Conservation (phyloP, 768 basidiomycete genomes). For the Auricularia heimuer region DNA sequence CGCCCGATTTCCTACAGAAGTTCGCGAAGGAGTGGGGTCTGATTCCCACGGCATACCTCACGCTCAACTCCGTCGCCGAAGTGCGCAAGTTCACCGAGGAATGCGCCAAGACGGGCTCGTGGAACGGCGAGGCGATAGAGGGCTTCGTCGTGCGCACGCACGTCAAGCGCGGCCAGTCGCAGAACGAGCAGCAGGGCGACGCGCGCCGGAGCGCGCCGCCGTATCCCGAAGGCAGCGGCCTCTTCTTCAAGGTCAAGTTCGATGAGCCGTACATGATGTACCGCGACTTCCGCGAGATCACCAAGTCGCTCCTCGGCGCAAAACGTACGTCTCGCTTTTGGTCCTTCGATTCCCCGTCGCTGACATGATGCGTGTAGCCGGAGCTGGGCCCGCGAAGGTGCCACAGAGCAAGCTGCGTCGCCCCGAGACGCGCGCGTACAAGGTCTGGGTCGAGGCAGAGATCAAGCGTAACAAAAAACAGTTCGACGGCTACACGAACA, state of each 20-base stretch:
- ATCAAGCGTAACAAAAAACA: slow-evolving; percentile 48
- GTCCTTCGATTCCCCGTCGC: too few relatives aligned
- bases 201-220: slow-evolving; percentile 32
- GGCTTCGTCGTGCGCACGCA: slow-evolving; percentile 88
- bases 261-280: slow-evolving; percentile 99
- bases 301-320: slow-evolving; percentile 53
- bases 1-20: slow-evolving; percentile 53
- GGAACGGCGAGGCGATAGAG: slow-evolving; percentile 80
- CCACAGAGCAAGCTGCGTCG: slow-evolving; percentile 62
- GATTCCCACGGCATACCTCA: slow-evolving; percentile 58
- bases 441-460: slow-evolving; percentile 73
- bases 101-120: slow-evolving; percentile 56
- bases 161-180: slow-evolving; percentile 34
- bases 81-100: slow-evolving; percentile 66
- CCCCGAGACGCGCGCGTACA: slow-evolving; percentile 69
- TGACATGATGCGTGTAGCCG: too few relatives aligned
- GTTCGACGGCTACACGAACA: slow-evolving; percentile 57
- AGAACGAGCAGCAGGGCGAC: slow-evolving; percentile 22
- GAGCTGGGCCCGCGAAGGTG: slow-evolving; percentile 27
- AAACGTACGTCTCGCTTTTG: neutral
- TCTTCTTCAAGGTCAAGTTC: slow-evolving; percentile 99
- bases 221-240: slow-evolving; percentile 69
- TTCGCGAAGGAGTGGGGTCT: slow-evolving; percentile 92
- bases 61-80: slow-evolving; percentile 48
- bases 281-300: slow-evolving; percentile 93